A percentile compares a stretch with the other conserved stretches of the same genome.
Evolutionary conservation across 2,329 filamentous ascomycete species (phyloP).

Genomic region (Penicillium sp.): DNA sequence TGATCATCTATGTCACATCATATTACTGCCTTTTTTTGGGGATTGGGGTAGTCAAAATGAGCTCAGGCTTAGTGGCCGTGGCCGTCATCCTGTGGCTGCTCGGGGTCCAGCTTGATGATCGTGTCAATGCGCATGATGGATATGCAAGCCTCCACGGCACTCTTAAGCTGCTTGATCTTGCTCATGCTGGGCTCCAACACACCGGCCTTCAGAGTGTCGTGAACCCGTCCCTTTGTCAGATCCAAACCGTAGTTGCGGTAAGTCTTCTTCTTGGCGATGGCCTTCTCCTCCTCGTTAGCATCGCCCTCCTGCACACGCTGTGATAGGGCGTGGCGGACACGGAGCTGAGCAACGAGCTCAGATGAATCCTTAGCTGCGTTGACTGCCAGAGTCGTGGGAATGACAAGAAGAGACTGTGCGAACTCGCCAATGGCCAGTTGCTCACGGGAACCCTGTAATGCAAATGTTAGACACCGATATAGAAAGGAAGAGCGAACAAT

Average conservation of each 20-base stretch:
- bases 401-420: conserved; percentile 86
- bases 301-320: conserved; percentile 89
- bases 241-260: conserved; percentile 99
- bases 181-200: conserved; percentile 96
- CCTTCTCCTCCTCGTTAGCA: conserved; percentile 75
- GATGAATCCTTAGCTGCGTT: conserved; percentile 97
- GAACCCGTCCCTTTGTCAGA: conserved; percentile 80
- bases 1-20: conserved; percentile 28
- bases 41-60: conserved; percentile 14
- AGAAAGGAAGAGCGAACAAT: conserved; percentile 1
- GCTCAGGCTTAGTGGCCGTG: conserved; percentile 67
- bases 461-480: conserved; percentile 7
- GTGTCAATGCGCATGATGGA: conserved; percentile 99
- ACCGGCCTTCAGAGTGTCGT: conserved; percentile 90
- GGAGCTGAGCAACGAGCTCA: conserved; percentile 91
- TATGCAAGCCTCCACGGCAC: conserved; percentile 96
- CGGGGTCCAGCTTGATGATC: conserved; percentile 94
- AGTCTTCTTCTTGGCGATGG: conserved; percentile 86
- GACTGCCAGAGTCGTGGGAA: conserved; percentile 93
- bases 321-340: conserved; percentile 87
- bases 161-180: conserved; percentile 98
- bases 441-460: conserved; percentile 72
- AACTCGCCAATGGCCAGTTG: conserved; percentile 98
- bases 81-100: conserved; percentile 77
- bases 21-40: conserved; percentile 36